These are phyloP conservation scores for Solanum hybrid DNA, from an alignment of 305 asterid genomes.

Conservation along the genomic window DNA sequence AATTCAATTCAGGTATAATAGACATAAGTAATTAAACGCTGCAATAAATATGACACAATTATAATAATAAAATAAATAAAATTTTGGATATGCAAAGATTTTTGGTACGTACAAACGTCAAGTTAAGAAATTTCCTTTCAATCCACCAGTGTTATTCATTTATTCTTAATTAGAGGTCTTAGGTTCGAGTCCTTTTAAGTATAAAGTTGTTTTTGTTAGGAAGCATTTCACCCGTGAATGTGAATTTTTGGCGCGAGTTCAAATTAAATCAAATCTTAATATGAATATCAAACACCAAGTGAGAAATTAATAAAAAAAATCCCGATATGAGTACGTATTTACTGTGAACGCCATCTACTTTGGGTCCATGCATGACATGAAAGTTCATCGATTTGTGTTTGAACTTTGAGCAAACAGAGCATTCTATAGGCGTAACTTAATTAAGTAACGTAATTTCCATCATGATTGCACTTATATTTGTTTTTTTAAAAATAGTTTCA, in stretches of 20 bases:
- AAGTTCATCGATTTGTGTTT: background rate
- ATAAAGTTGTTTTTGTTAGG: rapidly evolving
- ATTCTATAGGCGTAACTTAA: background rate
- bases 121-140: background rate
- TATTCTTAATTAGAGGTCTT: too few species aligned
- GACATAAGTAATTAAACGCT: background rate
- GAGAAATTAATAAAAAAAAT: background rate
- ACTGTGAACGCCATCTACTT: background rate
- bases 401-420: background rate
- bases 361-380: background rate
- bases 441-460: background rate
- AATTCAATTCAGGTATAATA: background rate
- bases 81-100: background rate
- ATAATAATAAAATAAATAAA: background rate
- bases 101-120: background rate
- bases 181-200: too few species aligned
- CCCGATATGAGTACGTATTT: background rate
- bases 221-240: background rate
- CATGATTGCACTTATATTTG: background rate
- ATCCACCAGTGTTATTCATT: too few species aligned
- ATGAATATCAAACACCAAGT: too few species aligned
- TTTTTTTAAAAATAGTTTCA: too few species aligned
- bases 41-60: background rate
- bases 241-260: rapidly evolving
- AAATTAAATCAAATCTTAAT: too few species aligned